phyloP scores from a whole-genome alignment of 768 basidiomycete genomes.

The Phlebiopsis flavidoalba region DNA sequence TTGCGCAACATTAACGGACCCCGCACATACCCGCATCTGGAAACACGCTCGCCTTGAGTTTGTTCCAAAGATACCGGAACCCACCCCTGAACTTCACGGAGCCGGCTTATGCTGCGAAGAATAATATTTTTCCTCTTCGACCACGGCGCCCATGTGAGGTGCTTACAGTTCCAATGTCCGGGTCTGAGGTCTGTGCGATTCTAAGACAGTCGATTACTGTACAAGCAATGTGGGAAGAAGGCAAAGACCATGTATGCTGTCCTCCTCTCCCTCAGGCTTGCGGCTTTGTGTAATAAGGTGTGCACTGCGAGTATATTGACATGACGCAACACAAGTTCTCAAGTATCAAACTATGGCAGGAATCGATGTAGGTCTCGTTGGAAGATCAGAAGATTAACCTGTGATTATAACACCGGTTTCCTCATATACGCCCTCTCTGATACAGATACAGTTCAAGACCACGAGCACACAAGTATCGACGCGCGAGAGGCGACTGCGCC shows the following conservation, averaged over 20 bases:
- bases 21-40: constrained; percentile 54
- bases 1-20: constrained; percentile 42
- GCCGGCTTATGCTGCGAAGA: constrained; percentile 54
- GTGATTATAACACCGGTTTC: too few species aligned
- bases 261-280: constrained; percentile 43
- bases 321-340: background rate
- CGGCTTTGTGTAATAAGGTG: constrained; percentile 47
- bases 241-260: constrained; percentile 36
- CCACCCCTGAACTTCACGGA: constrained; percentile 44
- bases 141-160: constrained; percentile 53
- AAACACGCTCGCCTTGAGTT: constrained; percentile 39
- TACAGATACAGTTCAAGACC: background rate
- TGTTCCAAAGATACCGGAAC: constrained; percentile 37
- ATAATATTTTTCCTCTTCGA: constrained; percentile 66
- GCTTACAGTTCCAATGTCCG: constrained; percentile 10
- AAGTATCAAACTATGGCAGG: background rate
- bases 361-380: background rate
- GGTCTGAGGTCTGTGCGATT: background rate
- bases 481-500: background rate
- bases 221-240: constrained; percentile 34
- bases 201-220: background rate
- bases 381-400: background rate
- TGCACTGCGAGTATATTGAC: constrained; percentile 8
- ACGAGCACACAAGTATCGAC: too few species aligned
- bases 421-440: too few species aligned